Conservation (phyloP, 1,284 basidiomycete genomes). For the Pseudomicrostroma phylloplanum region DNA sequence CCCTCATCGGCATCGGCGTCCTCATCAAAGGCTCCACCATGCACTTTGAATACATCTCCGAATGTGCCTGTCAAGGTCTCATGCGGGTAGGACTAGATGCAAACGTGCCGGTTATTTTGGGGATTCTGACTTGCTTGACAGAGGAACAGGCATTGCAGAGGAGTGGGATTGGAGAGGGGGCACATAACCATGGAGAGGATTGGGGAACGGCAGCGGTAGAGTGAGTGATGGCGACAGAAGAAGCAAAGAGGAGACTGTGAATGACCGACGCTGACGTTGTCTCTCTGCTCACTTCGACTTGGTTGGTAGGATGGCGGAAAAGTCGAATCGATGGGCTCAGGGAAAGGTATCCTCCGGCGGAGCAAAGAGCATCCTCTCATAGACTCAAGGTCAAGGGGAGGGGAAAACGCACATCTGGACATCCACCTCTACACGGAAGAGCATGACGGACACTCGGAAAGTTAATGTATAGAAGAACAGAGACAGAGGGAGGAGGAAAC, state of each 20-base stretch:
- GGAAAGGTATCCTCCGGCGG: slow-evolving; percentile 23
- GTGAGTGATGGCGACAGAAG: slow-evolving; percentile 28
- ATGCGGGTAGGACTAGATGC: slow-evolving; percentile 91
- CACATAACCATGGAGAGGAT: slow-evolving; percentile 88
- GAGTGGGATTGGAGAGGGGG: slow-evolving; percentile 65
- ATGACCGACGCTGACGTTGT: too few relatives aligned
- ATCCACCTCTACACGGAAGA: too few relatives aligned
- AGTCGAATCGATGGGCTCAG: slow-evolving; percentile 33
- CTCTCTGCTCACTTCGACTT: too few relatives aligned
- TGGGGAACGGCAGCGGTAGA: slow-evolving; percentile 94
- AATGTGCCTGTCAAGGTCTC: slow-evolving; percentile 80
- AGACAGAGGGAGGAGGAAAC: too few relatives aligned
- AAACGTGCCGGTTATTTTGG: slow-evolving; percentile 91
- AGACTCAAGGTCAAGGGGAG: too few relatives aligned
- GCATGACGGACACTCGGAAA: too few relatives aligned
- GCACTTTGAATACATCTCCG: slow-evolving; percentile 72
- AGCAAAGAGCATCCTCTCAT: slow-evolving; percentile 5
- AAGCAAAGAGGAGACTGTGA: not conserved
- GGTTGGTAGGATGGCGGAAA: slow-evolving; percentile 30
- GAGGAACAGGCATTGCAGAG: slow-evolving; percentile 92
- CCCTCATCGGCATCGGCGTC: slow-evolving; percentile 90
- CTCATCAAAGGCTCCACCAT: slow-evolving; percentile 73
- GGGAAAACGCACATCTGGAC: too few relatives aligned
- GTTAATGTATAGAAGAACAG: too few relatives aligned
- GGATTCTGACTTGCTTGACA: slow-evolving; percentile 83